Evolutionary conservation across 2,329 filamentous ascomycete genomes (phyloP).

Genomic region (Calonectria multiphialidica): DNA sequence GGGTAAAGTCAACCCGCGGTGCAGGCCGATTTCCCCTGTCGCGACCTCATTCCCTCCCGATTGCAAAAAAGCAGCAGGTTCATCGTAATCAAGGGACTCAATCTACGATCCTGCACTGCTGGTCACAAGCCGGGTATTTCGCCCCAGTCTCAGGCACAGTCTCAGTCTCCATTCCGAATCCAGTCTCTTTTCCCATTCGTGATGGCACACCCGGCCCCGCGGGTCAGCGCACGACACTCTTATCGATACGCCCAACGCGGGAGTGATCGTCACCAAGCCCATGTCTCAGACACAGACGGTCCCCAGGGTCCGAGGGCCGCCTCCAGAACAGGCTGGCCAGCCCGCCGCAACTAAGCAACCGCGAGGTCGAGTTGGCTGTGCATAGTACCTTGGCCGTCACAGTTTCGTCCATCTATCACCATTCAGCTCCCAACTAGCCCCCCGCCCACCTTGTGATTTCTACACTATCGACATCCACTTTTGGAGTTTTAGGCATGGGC

Average conservation of each 20-base stretch:
- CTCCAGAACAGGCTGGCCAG: constrained; percentile 18
- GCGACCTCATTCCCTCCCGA: neutral
- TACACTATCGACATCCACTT: constrained; percentile 25
- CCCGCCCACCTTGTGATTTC: constrained; percentile 35
- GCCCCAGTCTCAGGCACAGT: constrained; percentile 5
- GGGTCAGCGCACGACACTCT: constrained; percentile 31
- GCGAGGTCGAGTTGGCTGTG: constrained; percentile 22
- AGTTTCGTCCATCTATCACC: constrained; percentile 29
- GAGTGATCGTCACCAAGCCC: constrained; percentile 25
- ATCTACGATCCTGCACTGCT: constrained; percentile 34
- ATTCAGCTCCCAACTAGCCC: constrained; percentile 26
- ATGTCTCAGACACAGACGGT: constrained; percentile 37
- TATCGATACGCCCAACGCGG: constrained; percentile 14
- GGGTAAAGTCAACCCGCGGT: constrained; percentile 27
- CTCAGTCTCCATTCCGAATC: neutral
- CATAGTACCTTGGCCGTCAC: constrained; percentile 7
- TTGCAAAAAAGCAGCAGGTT: neutral
- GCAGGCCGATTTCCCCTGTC: constrained; percentile 14
- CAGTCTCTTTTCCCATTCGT: constrained; percentile 4
- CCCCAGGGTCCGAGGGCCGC: constrained; percentile 10
- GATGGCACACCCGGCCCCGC: constrained; percentile 31
- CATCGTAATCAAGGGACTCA: constrained; percentile 19
- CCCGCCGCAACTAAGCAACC: constrained; percentile 26
- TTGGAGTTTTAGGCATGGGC: constrained; percentile 23
- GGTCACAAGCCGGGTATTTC: neutral